Evolutionary conservation across 192 early-diverging fungal species (phyloP).

Genomic region (Coemansia sp.): DNA sequence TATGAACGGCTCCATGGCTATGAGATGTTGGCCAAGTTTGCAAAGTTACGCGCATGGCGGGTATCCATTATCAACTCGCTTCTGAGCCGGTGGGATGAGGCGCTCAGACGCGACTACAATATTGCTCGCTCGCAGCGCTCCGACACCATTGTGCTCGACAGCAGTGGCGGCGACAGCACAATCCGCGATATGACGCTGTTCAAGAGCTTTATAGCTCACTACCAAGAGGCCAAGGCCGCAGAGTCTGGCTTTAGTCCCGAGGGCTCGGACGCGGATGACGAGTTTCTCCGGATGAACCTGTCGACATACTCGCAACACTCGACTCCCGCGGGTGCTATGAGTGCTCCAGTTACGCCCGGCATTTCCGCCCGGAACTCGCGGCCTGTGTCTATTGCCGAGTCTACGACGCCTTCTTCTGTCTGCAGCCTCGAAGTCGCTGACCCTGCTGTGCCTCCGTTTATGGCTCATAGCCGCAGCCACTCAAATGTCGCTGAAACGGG

Average conservation of each 20-base stretch:
- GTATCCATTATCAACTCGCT: slow-evolving; percentile 28
- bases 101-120: slow-evolving; percentile 49
- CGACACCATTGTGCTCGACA: slow-evolving; percentile 26
- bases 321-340: neutral
- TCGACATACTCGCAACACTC: slow-evolving; percentile 16
- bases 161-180: slow-evolving; percentile 32
- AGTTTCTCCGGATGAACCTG: slow-evolving; percentile 32
- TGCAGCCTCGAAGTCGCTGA: neutral
- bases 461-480: slow-evolving; percentile 26
- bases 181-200: slow-evolving; percentile 23
- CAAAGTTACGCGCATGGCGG: slow-evolving; percentile 19
- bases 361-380: neutral
- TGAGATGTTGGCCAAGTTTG: slow-evolving; percentile 40
- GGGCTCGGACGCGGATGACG: slow-evolving; percentile 29
- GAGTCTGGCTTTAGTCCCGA: neutral
- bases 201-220: slow-evolving; percentile 34
- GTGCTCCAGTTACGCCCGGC: slow-evolving; percentile 31
- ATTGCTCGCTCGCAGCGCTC: slow-evolving; percentile 31
- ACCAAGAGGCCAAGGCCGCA: slow-evolving; percentile 22
- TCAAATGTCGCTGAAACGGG: slow-evolving; percentile 50
- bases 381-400: slow-evolving; percentile 1
- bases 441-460: slow-evolving; percentile 10
- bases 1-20: slow-evolving; percentile 37
- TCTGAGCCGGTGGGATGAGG: slow-evolving; percentile 44
- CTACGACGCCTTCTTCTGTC: neutral